Evolutionary conservation across 164 flowering plant genomes (phyloP).

Genomic region (grape (Vitis vinifera)): DNA sequence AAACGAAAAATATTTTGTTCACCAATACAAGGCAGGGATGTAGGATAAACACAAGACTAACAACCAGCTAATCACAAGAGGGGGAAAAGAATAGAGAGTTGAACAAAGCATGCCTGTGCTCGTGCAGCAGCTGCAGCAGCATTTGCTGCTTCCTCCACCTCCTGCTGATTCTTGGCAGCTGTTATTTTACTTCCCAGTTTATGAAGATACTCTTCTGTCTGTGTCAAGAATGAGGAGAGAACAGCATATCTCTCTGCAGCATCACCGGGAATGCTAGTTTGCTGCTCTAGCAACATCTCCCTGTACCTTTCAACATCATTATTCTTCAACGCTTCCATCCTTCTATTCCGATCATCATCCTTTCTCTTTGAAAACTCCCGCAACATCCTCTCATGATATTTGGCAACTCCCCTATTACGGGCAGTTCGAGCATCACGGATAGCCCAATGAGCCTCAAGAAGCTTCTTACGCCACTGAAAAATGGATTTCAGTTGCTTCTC

Average conservation of each 20-base stretch:
- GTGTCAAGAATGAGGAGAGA: constrained; percentile 88
- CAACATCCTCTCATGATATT: constrained; percentile 96
- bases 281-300: constrained; percentile 97
- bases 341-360: constrained; percentile 86
- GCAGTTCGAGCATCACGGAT: constrained; percentile 98
- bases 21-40: background rate
- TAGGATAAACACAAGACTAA: background rate
- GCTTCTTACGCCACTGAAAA: constrained; percentile 96
- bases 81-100: background rate
- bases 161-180: constrained; percentile 92
- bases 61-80: background rate
- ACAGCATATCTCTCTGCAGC: constrained; percentile 94
- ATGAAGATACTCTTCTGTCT: constrained; percentile 95
- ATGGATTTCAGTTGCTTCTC: constrained; percentile 91
- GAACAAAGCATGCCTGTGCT: constrained; percentile 61
- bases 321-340: constrained; percentile 99
- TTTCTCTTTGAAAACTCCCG: constrained; percentile 94
- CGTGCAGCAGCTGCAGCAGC: constrained; percentile 90
- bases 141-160: constrained; percentile 89
- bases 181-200: constrained; percentile 93
- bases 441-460: constrained; percentile 96
- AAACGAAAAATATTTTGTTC: background rate
- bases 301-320: constrained; percentile 98
- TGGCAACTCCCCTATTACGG: constrained; percentile 95
- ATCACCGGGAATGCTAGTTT: constrained; percentile 89